Evolutionary conservation across 2,329 filamentous ascomycete genomes (phyloP).

Genomic region (Aspergillus niger): DNA sequence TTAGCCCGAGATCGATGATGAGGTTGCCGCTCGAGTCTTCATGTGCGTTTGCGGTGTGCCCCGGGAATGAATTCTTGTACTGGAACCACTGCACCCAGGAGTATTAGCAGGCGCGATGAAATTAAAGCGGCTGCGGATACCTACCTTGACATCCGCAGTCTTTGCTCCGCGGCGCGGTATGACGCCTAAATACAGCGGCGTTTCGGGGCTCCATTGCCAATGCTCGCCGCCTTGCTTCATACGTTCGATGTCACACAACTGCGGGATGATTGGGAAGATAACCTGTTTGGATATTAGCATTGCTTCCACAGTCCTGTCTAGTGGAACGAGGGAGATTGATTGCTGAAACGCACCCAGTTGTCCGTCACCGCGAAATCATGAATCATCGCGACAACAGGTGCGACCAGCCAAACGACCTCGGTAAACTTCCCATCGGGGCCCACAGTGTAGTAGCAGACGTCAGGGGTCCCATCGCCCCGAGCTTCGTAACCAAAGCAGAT

Average conservation of each 20-base stretch:
- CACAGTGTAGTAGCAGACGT: conserved; percentile 42
- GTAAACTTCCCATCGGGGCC: conserved; percentile 31
- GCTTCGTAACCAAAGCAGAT: conserved; percentile 54
- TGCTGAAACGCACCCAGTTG: conserved; percentile 34
- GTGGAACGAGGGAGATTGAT: no score
- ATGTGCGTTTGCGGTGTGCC: conserved; percentile 43
- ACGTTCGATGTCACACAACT: conserved; percentile 38
- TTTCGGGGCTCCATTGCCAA: conserved; percentile 42
- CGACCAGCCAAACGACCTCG: conserved; percentile 38
- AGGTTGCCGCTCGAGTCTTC: conserved; percentile 33
- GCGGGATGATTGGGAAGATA: conserved; percentile 41
- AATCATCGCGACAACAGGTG: conserved; percentile 43
- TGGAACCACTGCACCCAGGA: conserved; percentile 40
- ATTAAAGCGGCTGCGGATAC: not conserved
- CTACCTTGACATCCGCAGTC: conserved; percentile 37
- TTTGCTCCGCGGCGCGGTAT: conserved; percentile 26
- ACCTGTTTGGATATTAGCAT: conserved; percentile 25
- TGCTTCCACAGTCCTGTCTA: no score
- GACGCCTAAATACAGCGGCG: conserved; percentile 33
- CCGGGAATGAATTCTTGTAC: conserved; percentile 37
- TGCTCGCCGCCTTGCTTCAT: conserved; percentile 45
- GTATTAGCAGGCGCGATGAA: not conserved
- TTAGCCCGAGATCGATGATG: conserved; percentile 39
- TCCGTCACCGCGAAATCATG: conserved; percentile 48
- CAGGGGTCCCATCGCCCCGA: conserved; percentile 42